Conservation (phyloP, 2,329 filamentous ascomycete genomes). For the Talaromyces funiculosus region DNA sequence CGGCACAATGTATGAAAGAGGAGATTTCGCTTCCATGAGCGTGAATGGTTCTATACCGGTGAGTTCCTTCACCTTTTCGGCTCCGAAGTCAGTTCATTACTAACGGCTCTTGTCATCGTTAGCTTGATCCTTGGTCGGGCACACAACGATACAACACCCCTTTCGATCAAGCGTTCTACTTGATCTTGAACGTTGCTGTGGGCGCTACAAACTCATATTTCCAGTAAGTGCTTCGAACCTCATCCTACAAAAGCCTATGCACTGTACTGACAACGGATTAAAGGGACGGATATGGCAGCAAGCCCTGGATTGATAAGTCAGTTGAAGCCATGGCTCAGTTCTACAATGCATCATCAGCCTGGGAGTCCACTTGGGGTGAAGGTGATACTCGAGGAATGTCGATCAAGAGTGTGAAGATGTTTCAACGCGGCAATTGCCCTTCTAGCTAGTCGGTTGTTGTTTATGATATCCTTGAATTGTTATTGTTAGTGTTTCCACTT, state of each 20-base stretch:
- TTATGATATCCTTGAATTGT: background rate
- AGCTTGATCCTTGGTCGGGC: slow-evolving; percentile 11
- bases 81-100: background rate
- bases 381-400: slow-evolving; percentile 9
- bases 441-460: background rate
- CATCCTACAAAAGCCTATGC: background rate
- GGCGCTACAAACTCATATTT: slow-evolving; percentile 8
- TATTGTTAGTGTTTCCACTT: background rate
- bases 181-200: slow-evolving; percentile 11
- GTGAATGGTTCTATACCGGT: slow-evolving; percentile 14
- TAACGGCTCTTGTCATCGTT: background rate
- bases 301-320: slow-evolving; percentile 11
- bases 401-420: slow-evolving; percentile 11
- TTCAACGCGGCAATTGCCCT: slow-evolving; percentile 6
- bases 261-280: background rate
- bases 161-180: slow-evolving; percentile 12
- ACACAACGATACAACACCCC: slow-evolving; percentile 11
- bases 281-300: slow-evolving; percentile 10
- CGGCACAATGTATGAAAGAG: slow-evolving; percentile 13
- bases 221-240: background rate
- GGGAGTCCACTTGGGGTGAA: slow-evolving; percentile 10
- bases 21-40: slow-evolving; percentile 7
- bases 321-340: slow-evolving; percentile 8
- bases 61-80: background rate
- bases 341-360: slow-evolving; percentile 11